phyloP scores from a whole-genome alignment of 2,329 filamentous ascomycete species.

The Lithohypha guttulata region DNA sequence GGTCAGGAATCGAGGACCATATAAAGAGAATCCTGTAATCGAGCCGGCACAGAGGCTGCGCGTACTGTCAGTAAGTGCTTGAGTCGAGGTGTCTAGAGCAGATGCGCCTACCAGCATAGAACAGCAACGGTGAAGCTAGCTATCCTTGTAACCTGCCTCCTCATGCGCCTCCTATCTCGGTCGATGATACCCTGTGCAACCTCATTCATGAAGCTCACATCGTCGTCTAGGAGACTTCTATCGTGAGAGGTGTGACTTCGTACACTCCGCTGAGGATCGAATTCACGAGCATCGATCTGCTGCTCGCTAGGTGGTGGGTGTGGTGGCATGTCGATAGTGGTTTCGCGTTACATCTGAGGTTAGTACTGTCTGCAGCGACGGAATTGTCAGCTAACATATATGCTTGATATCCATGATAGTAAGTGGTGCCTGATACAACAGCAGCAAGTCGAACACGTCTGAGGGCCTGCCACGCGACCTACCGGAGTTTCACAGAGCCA shows the following conservation, averaged over 20 bases:
- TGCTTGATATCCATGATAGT: no score
- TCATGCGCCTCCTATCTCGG: slow-evolving; percentile 45
- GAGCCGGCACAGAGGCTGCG: slow-evolving; percentile 69
- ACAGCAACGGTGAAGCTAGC: slow-evolving; percentile 51
- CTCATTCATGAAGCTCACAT: slow-evolving; percentile 45
- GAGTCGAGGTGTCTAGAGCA: background rate
- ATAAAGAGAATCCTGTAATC: slow-evolving; percentile 87
- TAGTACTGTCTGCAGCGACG: slow-evolving; percentile 1
- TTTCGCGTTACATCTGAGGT: background rate
- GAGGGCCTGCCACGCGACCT: no score
- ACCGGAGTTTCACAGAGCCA: no score
- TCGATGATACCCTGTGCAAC: slow-evolving; percentile 51
- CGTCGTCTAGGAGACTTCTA: slow-evolving; percentile 22
- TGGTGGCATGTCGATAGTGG: background rate
- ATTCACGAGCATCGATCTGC: slow-evolving; percentile 36
- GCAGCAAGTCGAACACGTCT: no score
- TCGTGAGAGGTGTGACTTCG: slow-evolving; percentile 15
- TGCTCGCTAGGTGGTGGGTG: background rate
- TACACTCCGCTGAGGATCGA: slow-evolving; percentile 31
- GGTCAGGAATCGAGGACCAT: slow-evolving; percentile 80
- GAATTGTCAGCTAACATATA: no score
- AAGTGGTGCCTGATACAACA: no score
- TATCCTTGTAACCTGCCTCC: slow-evolving; percentile 42
- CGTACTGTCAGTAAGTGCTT: no score
- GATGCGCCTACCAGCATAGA: slow-evolving; percentile 40